Evolutionary conservation across 257 asterid genomes (phyloP).

Genomic region (Przewalskia tangutica): DNA sequence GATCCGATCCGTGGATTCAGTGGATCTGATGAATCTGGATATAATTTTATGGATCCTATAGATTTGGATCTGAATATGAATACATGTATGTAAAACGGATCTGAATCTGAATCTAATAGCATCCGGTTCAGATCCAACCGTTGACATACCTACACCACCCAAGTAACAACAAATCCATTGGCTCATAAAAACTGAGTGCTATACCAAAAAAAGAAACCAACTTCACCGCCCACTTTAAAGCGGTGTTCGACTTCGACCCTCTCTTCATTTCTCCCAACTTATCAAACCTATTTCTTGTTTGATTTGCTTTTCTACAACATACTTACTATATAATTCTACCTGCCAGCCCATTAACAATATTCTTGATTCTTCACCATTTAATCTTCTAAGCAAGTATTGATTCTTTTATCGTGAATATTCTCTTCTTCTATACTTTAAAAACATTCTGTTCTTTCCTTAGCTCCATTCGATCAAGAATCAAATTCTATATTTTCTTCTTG

Average conservation of each 20-base stretch:
- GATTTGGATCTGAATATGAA: too few species aligned
- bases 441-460: neutral
- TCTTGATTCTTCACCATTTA: neutral
- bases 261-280: neutral
- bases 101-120: too few species aligned
- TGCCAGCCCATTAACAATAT: neutral
- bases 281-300: neutral
- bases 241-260: too few species aligned
- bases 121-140: too few species aligned
- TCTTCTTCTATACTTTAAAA: neutral
- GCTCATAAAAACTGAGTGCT: neutral
- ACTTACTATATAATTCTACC: neutral
- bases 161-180: neutral
- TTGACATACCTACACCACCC: too few species aligned
- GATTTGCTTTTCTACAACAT: neutral
- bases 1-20: too few species aligned
- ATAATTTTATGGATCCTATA: too few species aligned
- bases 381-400: neutral
- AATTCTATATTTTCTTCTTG: neutral
- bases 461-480: neutral
- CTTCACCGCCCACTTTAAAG: conserved; percentile 5
- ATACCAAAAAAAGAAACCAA: neutral
- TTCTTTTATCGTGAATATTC: neutral
- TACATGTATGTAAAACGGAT: too few species aligned
- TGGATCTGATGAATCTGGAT: too few species aligned